Conservation (phyloP, 2,329 filamentous ascomycete species). For the Arachnopeziza araneosa region DNA sequence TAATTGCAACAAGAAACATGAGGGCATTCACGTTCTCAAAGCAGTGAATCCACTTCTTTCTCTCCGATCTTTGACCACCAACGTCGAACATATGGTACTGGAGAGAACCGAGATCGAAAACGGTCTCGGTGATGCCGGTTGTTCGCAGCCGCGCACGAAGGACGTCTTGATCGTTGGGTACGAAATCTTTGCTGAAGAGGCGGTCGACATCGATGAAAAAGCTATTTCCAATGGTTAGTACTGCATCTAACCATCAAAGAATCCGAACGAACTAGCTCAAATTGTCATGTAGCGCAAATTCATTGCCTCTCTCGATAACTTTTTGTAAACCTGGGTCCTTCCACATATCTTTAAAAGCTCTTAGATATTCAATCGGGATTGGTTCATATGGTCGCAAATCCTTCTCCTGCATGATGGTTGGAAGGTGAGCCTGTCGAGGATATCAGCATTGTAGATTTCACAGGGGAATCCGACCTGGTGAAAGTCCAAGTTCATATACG, state of each 20-base stretch:
- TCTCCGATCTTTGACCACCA: slow-evolving; percentile 66
- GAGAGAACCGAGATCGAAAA: slow-evolving; percentile 85
- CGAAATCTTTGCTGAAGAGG: slow-evolving; percentile 69
- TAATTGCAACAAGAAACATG: slow-evolving; percentile 90
- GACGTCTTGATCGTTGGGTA: slow-evolving; percentile 92
- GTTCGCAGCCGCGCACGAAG: slow-evolving; percentile 84
- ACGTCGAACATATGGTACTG: slow-evolving; percentile 91
- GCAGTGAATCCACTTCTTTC: slow-evolving; percentile 76
- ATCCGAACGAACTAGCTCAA: slow-evolving; percentile 69
- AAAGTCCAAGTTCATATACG: slow-evolving; percentile 28
- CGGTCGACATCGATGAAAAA: slow-evolving; percentile 78
- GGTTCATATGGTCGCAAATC: slow-evolving; percentile 79
- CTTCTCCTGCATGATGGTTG: slow-evolving; percentile 69
- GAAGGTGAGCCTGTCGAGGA: slow-evolving; percentile 63
- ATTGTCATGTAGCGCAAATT: slow-evolving; percentile 95
- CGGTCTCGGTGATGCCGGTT: slow-evolving; percentile 91
- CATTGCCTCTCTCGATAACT: slow-evolving; percentile 90
- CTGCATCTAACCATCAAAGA: not conserved
- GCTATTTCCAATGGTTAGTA: slow-evolving; percentile 41
- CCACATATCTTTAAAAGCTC: slow-evolving; percentile 83
- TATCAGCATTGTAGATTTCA: slow-evolving; percentile 1
- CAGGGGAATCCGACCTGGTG: not conserved
- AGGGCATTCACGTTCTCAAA: slow-evolving; percentile 80
- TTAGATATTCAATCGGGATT: slow-evolving; percentile 71
- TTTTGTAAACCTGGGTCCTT: slow-evolving; percentile 73